phyloP scores from a whole-genome alignment of 306 rosid genomes.

The Hylodesmum podocarpum region DNA sequence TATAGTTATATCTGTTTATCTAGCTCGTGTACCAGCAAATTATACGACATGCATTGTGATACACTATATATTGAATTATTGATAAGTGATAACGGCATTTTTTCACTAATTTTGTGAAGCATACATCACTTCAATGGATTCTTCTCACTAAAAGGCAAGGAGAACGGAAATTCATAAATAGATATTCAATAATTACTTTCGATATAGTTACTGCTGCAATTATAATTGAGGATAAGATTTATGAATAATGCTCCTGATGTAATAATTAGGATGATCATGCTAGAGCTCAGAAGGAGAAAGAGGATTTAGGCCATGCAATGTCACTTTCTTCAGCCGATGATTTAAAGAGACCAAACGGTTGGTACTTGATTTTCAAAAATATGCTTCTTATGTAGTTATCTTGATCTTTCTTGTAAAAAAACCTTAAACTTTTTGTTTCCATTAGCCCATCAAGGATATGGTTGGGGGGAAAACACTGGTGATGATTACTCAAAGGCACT shows the following conservation, averaged over 20 bases:
- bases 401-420: neutral
- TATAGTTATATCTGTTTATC: neutral
- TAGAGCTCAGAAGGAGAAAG: slow-evolving; percentile 77
- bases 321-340: slow-evolving; percentile 72
- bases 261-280: slow-evolving; percentile 63
- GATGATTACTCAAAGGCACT: slow-evolving; percentile 52
- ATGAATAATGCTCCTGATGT: slow-evolving; percentile 25
- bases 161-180: neutral
- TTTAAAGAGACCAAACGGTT: slow-evolving; percentile 65
- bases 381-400: slow-evolving; percentile 8
- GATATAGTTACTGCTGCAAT: neutral
- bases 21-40: neutral
- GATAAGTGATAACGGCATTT: neutral
- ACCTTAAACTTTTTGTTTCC: slow-evolving; percentile 14
- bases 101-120: neutral
- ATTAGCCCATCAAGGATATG: slow-evolving; percentile 49
- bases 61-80: neutral
- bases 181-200: slow-evolving; percentile 2
- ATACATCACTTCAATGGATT: neutral
- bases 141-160: neutral
- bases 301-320: slow-evolving; percentile 70
- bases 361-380: slow-evolving; percentile 13
- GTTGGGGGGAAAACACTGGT: slow-evolving; percentile 47
- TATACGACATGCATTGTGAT: slow-evolving; percentile 3
- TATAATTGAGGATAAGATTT: slow-evolving; percentile 17